A percentile compares a stretch with the other conserved stretches of the same genome.
phyloP scores from a whole-genome alignment of 2,329 filamentous ascomycete genomes.

The Fusarium annulatum region DNA sequence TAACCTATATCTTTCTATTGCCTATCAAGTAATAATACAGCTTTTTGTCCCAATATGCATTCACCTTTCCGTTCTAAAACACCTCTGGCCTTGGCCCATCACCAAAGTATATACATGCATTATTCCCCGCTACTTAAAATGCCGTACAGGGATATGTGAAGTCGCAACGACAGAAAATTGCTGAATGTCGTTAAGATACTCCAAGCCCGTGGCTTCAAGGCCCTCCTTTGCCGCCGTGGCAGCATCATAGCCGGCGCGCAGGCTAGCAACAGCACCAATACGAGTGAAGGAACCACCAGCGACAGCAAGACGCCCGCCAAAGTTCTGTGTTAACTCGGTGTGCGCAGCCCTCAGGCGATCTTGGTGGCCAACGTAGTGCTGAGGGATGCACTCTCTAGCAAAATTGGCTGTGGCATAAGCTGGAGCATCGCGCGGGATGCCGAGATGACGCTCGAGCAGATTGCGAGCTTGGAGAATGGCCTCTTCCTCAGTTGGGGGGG shows the following conservation, averaged over 20 bases:
- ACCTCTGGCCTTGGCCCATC: not conserved
- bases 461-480: conserved; percentile 76
- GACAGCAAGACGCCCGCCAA: conserved; percentile 73
- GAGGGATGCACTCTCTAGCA: conserved; percentile 82
- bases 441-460: conserved; percentile 79
- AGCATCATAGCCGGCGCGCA: conserved; percentile 57
- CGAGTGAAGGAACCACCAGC: conserved; percentile 65
- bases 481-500: conserved; percentile 69
- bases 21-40: conserved; percentile 24
- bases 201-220: conserved; percentile 47
- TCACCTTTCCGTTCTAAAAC: not conserved
- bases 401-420: conserved; percentile 69
- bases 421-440: conserved; percentile 70
- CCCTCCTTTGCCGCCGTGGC: conserved; percentile 37
- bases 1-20: not conserved
- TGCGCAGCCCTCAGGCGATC: conserved; percentile 68
- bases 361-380: conserved; percentile 85
- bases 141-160: conserved; percentile 44
- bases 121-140: conserved; percentile 4
- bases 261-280: conserved; percentile 62
- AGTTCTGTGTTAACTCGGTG: conserved; percentile 64
- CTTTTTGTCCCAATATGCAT: not conserved
- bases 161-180: conserved; percentile 43
- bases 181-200: conserved; percentile 40
- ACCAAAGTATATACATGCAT: not conserved